A percentile compares a stretch with the other conserved stretches of the same genome.
These are phyloP conservation scores for Malus sylvestris DNA, from an alignment of 306 rosid genomes.

Conservation along the genomic window DNA sequence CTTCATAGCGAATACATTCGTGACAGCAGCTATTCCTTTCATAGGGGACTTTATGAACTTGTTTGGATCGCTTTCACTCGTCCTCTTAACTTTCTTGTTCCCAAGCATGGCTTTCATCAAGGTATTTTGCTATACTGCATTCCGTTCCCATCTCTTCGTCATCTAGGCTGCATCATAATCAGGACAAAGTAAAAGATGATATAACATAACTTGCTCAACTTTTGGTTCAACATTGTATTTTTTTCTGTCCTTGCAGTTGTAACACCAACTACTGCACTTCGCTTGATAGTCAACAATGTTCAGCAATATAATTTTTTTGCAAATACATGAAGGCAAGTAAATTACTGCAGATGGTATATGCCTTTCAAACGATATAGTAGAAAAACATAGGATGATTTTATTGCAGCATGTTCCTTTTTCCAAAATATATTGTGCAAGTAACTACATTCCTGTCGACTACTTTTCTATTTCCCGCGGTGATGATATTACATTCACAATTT, in stretches of 20 bases:
- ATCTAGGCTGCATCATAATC: background rate
- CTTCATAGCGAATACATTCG: conserved; percentile 33
- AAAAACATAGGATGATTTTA: too few species aligned
- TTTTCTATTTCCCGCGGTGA: background rate
- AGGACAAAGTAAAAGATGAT: background rate
- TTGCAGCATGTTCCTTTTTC: background rate
- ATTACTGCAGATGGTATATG: background rate
- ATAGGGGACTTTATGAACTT: conserved; percentile 54
- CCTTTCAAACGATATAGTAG: background rate
- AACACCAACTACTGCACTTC: conserved; percentile 41
- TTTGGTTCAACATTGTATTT: conserved; percentile 30
- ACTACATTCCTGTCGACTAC: background rate
- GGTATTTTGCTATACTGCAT: background rate
- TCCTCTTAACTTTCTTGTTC: conserved; percentile 49
- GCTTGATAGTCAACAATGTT: conserved; percentile 31
- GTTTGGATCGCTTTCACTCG: conserved; percentile 39
- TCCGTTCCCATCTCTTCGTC: too few species aligned
- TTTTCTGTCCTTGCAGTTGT: conserved; percentile 30
- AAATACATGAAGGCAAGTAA: conserved; percentile 24
- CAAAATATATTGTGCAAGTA: background rate
- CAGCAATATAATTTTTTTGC: conserved; percentile 43
- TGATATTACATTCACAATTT: background rate
- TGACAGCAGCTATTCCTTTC: conserved; percentile 50
- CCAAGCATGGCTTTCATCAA: conserved; percentile 60
- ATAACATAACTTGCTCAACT: background rate